Conservation (phyloP, 192 early-diverging fungal species). For the Radiomyces spectabilis region DNA sequence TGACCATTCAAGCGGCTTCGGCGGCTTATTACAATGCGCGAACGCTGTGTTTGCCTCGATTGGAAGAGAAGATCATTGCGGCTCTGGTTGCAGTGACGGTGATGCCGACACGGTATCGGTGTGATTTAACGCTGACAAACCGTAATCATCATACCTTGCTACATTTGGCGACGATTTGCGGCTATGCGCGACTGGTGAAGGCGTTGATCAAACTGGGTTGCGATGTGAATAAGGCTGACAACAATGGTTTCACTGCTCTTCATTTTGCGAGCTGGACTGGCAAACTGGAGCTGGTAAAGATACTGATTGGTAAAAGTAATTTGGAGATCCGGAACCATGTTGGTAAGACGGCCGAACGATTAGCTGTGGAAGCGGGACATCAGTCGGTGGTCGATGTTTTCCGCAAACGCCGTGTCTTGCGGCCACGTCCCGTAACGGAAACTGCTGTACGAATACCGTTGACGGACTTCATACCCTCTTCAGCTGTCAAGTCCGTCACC, state of each 20-base stretch:
- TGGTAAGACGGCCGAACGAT: constrained; percentile 12
- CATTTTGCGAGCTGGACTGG: constrained; percentile 53
- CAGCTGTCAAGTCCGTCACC: not conserved
- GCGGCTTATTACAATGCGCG: constrained; percentile 14
- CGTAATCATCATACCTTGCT: constrained; percentile 34
- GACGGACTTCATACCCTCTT: constrained; percentile 4
- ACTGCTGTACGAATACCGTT: not conserved
- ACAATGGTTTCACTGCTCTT: constrained; percentile 48
- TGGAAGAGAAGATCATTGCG: constrained; percentile 11
- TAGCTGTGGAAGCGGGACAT: constrained; percentile 12
- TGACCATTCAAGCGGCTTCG: constrained; percentile 22
- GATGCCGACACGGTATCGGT: constrained; percentile 9
- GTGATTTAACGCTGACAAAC: constrained; percentile 9
- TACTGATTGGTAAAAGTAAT: constrained; percentile 21
- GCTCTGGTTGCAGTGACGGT: not conserved
- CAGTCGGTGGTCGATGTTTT: constrained; percentile 1
- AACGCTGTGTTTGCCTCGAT: constrained; percentile 6
- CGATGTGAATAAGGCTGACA: constrained; percentile 33
- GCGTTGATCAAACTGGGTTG: constrained; percentile 24
- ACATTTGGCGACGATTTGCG: constrained; percentile 45
- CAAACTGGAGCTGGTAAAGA: constrained; percentile 33
- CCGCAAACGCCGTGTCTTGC: not conserved
- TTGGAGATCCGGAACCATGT: constrained; percentile 20
- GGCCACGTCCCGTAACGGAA: not conserved
- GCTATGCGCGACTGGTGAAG: constrained; percentile 31